phyloP scores from a whole-genome alignment of 169 alveolate species.

The Theileria annulata region DNA sequence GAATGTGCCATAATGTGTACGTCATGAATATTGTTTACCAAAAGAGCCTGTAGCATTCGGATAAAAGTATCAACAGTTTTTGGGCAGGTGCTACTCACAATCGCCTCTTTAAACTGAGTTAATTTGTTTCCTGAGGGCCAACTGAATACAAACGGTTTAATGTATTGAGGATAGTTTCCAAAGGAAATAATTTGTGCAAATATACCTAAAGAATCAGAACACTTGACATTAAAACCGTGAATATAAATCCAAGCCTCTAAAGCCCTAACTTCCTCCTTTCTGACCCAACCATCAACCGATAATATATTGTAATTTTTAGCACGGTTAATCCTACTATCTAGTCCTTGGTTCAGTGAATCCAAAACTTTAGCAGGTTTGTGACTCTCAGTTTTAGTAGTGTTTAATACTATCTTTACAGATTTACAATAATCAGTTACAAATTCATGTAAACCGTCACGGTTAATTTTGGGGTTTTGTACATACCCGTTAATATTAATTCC shows the following conservation, averaged over 20 bases:
- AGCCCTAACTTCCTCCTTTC: slow-evolving; percentile 57
- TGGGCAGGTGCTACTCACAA: slow-evolving; percentile 50
- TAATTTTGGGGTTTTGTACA: slow-evolving; percentile 54
- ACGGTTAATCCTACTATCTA: neutral
- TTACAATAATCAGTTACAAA: slow-evolving; percentile 54
- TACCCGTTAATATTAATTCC: slow-evolving; percentile 74
- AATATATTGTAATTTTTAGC: neutral
- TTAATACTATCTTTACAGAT: slow-evolving; percentile 42
- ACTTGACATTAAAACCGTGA: slow-evolving; percentile 75
- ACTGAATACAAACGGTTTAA: slow-evolving; percentile 77
- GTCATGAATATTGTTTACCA: slow-evolving; percentile 74
- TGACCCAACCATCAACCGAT: slow-evolving; percentile 2
- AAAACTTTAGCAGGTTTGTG: neutral
- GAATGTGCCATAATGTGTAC: slow-evolving; percentile 81
- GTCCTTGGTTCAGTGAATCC: neutral
- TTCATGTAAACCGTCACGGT: slow-evolving; percentile 33
- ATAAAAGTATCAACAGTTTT: slow-evolving; percentile 61
- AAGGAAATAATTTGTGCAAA: slow-evolving; percentile 81
- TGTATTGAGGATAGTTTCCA: slow-evolving; percentile 82
- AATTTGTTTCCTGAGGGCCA: slow-evolving; percentile 81
- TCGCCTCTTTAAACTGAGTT: slow-evolving; percentile 65
- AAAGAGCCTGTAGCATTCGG: slow-evolving; percentile 48
- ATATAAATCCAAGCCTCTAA: slow-evolving; percentile 79
- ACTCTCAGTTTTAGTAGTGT: slow-evolving; percentile 19
- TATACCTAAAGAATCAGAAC: slow-evolving; percentile 65